These are phyloP conservation scores for Metarhizium guizhouense DNA, from an alignment of 2,329 filamentous ascomycete species.

Conservation along the genomic window DNA sequence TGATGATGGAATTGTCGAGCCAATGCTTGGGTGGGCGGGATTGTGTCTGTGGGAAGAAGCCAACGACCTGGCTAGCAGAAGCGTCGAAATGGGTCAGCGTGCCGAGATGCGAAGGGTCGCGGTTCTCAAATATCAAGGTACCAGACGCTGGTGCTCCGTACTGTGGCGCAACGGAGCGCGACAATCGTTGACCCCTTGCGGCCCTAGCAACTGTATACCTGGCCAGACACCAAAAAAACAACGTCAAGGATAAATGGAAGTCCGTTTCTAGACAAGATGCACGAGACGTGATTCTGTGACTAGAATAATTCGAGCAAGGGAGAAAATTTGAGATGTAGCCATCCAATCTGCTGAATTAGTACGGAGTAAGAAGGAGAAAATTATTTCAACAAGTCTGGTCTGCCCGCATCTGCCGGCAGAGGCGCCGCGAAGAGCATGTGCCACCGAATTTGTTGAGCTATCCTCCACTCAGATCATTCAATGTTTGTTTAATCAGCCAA, in stretches of 20 bases:
- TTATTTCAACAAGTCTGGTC: too few species aligned
- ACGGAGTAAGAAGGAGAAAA: too few species aligned
- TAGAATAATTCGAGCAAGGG: background rate
- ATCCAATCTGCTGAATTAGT: too few species aligned
- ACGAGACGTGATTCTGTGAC: background rate
- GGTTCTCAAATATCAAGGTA: too few species aligned
- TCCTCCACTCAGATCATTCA: too few species aligned
- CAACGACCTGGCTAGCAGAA: background rate
- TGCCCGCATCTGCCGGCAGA: background rate
- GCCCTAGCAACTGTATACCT: background rate
- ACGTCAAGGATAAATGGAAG: background rate
- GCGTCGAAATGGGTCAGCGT: background rate
- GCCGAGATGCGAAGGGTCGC: background rate
- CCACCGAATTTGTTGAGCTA: background rate
- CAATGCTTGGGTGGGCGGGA: background rate
- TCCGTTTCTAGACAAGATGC: background rate
- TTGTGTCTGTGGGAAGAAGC: background rate
- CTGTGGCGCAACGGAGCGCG: background rate
- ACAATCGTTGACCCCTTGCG: background rate
- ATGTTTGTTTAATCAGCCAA: too few species aligned
- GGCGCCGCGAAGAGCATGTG: background rate
- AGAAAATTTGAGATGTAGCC: too few species aligned
- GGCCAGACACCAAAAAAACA: background rate
- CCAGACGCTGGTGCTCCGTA: too few species aligned
- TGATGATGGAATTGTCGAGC: slow-evolving; percentile 8